Percentiles rank a stretch among this genome's conserved stretches.
Evolutionary conservation across 441 rosid genomes (phyloP).

Genomic region (Gossypium armourianum): DNA sequence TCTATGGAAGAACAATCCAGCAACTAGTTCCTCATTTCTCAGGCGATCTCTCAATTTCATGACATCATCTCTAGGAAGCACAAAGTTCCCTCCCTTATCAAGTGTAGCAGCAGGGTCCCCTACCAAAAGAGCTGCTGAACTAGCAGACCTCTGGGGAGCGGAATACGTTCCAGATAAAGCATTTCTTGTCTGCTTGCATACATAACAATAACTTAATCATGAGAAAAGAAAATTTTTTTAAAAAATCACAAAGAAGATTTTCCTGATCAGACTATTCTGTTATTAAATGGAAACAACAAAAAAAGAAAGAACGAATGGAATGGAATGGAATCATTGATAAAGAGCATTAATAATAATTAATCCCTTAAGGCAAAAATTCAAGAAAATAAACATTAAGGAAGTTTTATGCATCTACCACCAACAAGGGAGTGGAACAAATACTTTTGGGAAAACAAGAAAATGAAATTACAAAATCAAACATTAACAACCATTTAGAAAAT

Average conservation of each 20-base stretch:
- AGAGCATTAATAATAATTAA: neutral
- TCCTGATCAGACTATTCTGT: neutral
- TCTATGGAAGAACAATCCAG: conserved; percentile 61
- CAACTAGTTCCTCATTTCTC: conserved; percentile 81
- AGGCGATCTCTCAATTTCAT: conserved; percentile 94
- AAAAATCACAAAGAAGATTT: neutral
- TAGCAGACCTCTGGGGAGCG: conserved; percentile 99
- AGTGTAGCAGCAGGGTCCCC: conserved; percentile 93
- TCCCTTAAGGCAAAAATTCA: neutral
- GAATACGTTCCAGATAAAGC: conserved; percentile 98
- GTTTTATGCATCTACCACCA: neutral
- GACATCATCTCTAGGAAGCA: conserved; percentile 99
- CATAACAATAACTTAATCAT: conserved; percentile 6
- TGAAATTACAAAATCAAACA: conserved; percentile 4
- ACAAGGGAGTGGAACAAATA: neutral
- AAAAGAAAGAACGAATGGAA: neutral
- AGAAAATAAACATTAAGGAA: neutral
- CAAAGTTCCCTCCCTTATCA: conserved; percentile 94
- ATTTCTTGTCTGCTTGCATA: conserved; percentile 77
- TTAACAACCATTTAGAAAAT: conserved; percentile 2
- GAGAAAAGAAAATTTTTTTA: neutral
- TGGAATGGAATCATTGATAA: neutral
- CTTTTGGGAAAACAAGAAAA: neutral
- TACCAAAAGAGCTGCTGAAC: conserved; percentile 94
- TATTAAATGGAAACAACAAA: neutral